Percentiles rank a stretch among this genome's conserved stretches.
phyloP scores from a whole-genome alignment of 2,329 filamentous ascomycete species.

The Chaetomium olivaceum region DNA sequence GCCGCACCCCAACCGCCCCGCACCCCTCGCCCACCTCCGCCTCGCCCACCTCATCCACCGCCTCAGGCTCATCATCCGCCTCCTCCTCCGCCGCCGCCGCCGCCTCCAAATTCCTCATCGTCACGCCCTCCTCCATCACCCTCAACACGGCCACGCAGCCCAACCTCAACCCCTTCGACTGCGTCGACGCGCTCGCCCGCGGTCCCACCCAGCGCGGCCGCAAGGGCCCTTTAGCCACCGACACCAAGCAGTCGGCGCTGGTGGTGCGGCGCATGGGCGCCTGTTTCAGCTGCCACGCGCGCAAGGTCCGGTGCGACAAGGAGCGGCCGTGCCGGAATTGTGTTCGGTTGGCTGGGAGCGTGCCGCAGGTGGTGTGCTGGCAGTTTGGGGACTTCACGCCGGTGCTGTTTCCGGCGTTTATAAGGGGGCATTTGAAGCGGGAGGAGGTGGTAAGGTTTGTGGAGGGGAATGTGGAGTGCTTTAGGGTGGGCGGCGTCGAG shows the following conservation, averaged over 20 bases:
- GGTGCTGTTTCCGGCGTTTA: slow-evolving; percentile 53
- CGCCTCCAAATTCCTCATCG: slow-evolving; percentile 52
- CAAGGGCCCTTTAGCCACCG: slow-evolving; percentile 56
- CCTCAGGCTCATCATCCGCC: no score
- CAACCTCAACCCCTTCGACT: slow-evolving; percentile 55
- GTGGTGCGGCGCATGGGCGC: slow-evolving; percentile 56
- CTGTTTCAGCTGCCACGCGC: slow-evolving; percentile 61
- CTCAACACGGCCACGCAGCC: slow-evolving; percentile 42
- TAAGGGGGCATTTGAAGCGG: slow-evolving; percentile 52
- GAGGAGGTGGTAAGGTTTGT: slow-evolving; percentile 53
- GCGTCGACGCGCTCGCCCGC: slow-evolving; percentile 51
- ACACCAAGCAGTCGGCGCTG: slow-evolving; percentile 56
- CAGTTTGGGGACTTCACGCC: slow-evolving; percentile 58
- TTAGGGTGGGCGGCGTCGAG: slow-evolving; percentile 45
- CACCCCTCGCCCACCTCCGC: slow-evolving; percentile 34
- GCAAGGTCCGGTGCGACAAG: slow-evolving; percentile 60
- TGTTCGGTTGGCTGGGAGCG: slow-evolving; percentile 50
- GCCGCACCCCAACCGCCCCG: slow-evolving; percentile 36
- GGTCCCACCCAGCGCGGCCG: slow-evolving; percentile 55
- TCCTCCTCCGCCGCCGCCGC: slow-evolving; percentile 29
- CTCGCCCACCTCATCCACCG: slow-evolving; percentile 44
- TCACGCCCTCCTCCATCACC: slow-evolving; percentile 53
- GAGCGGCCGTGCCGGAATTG: slow-evolving; percentile 59
- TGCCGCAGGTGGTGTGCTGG: slow-evolving; percentile 60
- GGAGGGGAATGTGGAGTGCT: slow-evolving; percentile 50